These are phyloP conservation scores for Kuraishia hungarica DNA, from an alignment of 805 yeast genomes.

Conservation along the genomic window DNA sequence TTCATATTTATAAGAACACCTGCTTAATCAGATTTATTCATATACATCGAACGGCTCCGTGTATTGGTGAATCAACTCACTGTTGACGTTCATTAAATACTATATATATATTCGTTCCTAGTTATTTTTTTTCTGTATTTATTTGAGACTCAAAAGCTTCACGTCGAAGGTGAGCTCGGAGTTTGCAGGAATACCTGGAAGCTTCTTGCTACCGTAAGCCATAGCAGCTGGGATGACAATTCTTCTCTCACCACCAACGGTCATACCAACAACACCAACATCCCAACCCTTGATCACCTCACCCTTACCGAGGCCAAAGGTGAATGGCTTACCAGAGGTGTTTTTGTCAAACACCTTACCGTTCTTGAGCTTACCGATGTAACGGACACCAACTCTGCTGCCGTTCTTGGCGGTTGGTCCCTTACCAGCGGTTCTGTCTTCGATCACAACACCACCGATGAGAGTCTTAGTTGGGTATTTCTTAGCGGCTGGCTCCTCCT, in stretches of 20 bases:
- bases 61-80: not conserved
- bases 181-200: constrained; percentile 98
- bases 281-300: constrained; percentile 99
- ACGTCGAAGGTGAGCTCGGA: constrained; percentile 94
- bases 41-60: too few relatives aligned
- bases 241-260: constrained; percentile 98
- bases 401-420: constrained; percentile 88
- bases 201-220: constrained; percentile 91
- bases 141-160: constrained; percentile 85
- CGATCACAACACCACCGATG: constrained; percentile 88
- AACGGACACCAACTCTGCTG: constrained; percentile 89
- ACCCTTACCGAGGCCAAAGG: constrained; percentile 87
- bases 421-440: constrained; percentile 84
- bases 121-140: too few relatives aligned
- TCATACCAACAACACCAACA: constrained; percentile 97
- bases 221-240: constrained; percentile 90
- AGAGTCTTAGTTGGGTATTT: constrained; percentile 69
- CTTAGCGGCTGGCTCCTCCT: constrained; percentile 25
- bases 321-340: constrained; percentile 94
- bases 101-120: not conserved
- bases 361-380: constrained; percentile 94
- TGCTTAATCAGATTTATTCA: too few relatives aligned
- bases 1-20: too few relatives aligned
- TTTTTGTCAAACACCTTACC: constrained; percentile 96
- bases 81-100: not conserved